Evolutionary conservation across 2,329 filamentous ascomycete genomes (phyloP).

Genomic region (Talaromyces sp.): DNA sequence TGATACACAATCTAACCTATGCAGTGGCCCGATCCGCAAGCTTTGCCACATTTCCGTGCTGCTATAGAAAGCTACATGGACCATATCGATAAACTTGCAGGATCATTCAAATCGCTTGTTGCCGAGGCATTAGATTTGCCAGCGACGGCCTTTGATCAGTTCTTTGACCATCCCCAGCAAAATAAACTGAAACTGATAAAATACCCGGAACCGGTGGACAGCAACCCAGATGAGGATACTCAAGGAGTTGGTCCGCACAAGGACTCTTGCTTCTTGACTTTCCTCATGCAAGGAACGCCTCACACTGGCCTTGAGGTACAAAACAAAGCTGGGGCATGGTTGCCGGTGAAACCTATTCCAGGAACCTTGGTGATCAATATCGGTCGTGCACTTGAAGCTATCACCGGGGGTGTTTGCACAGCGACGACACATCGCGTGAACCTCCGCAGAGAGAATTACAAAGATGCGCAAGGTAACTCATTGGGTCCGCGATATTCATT

Average conservation of each 20-base stretch:
- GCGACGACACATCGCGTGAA: conserved; percentile 38
- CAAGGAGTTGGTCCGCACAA: conserved; percentile 48
- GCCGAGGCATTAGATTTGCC: conserved; percentile 34
- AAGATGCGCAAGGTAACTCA: conserved; percentile 21
- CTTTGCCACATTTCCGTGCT: conserved; percentile 32
- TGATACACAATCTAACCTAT: background rate
- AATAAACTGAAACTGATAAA: conserved; percentile 42
- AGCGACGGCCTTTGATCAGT: conserved; percentile 28
- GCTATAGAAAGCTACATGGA: conserved; percentile 31
- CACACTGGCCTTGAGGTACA: conserved; percentile 49
- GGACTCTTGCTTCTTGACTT: conserved; percentile 50
- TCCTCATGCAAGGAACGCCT: conserved; percentile 45
- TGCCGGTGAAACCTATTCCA: conserved; percentile 43
- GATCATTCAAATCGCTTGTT: conserved; percentile 29
- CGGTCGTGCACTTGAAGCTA: conserved; percentile 37
- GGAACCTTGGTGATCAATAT: conserved; percentile 51
- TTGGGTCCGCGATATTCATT: conserved; percentile 36
- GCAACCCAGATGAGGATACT: conserved; percentile 27
- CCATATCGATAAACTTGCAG: conserved; percentile 26
- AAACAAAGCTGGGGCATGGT: conserved; percentile 47
- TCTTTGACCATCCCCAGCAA: conserved; percentile 34
- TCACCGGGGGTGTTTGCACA: conserved; percentile 35
- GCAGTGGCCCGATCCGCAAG: conserved; percentile 35
- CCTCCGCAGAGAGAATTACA: conserved; percentile 29
- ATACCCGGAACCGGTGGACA: conserved; percentile 30